Percentiles rank a stretch among this genome's conserved stretches.
phyloP scores from a whole-genome alignment of 2,329 filamentous ascomycete species.

The Sclerotinia minor region DNA sequence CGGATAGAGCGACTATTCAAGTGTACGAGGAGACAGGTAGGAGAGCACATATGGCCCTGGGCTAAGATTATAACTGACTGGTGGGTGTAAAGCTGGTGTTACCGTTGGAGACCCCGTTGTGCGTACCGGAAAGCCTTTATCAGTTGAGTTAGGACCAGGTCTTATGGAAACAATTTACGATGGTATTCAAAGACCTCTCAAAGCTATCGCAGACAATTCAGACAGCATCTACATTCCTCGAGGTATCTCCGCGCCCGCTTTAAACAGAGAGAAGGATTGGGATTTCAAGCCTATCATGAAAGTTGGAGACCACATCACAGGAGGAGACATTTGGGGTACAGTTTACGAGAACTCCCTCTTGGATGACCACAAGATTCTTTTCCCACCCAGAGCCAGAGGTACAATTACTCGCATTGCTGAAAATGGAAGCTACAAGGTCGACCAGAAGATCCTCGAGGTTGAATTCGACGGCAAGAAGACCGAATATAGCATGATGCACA shows the following conservation, averaged over 20 bases:
- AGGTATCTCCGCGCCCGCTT: constrained; percentile 81
- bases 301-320: constrained; percentile 94
- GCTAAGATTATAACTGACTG: constrained; percentile 14
- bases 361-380: constrained; percentile 86
- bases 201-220: constrained; percentile 73
- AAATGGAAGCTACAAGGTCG: constrained; percentile 91
- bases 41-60: constrained; percentile 32
- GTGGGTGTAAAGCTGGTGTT: constrained; percentile 70
- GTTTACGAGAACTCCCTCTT: constrained; percentile 97
- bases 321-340: constrained; percentile 91
- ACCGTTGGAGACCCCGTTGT: constrained; percentile 91
- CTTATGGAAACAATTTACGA: constrained; percentile 99
- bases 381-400: constrained; percentile 86
- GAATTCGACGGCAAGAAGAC: constrained; percentile 97
- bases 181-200: constrained; percentile 94
- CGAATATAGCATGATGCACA: constrained; percentile 97
- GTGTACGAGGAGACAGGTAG: constrained; percentile 98
- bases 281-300: constrained; percentile 90
- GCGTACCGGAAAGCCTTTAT: constrained; percentile 91
- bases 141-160: constrained; percentile 94
- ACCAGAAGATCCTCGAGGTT: constrained; percentile 89
- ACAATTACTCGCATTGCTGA: constrained; percentile 87
- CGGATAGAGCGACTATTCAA: constrained; percentile 94
- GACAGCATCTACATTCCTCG: constrained; percentile 97
- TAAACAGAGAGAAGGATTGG: constrained; percentile 93